These are phyloP conservation scores for Boletus rubescentipes DNA, from an alignment of 768 basidiomycete genomes.

Conservation along the genomic window DNA sequence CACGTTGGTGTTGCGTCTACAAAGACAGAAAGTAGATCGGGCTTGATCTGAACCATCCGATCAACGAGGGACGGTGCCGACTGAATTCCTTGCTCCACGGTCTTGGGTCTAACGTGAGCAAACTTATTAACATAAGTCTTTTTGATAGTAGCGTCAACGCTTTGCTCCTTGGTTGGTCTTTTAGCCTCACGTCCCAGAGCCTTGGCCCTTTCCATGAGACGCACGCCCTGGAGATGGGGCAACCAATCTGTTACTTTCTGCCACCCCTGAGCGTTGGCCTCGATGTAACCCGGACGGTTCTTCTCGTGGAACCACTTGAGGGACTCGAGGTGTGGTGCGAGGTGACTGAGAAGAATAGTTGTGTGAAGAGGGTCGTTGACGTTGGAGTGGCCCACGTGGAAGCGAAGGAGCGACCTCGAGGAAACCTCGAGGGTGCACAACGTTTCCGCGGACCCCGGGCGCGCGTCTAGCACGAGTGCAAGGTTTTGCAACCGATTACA, in stretches of 20 bases:
- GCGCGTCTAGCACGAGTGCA: constrained; percentile 62
- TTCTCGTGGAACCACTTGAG: constrained; percentile 80
- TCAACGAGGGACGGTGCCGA: constrained; percentile 37
- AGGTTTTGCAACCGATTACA: constrained; percentile 67
- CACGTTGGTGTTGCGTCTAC: constrained; percentile 55
- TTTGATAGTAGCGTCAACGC: constrained; percentile 53
- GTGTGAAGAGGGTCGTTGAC: constrained; percentile 66
- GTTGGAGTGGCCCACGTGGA: constrained; percentile 78
- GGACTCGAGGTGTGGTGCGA: constrained; percentile 67
- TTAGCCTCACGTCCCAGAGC: constrained; percentile 22
- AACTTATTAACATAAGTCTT: constrained; percentile 39
- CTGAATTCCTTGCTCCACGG: constrained; percentile 37
- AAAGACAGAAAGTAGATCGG: constrained; percentile 39
- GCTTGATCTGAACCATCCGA: constrained; percentile 40
- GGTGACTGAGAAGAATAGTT: constrained; percentile 72
- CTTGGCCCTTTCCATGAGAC: constrained; percentile 58
- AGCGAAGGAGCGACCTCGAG: constrained; percentile 64
- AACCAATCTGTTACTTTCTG: constrained; percentile 65
- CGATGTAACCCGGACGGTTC: constrained; percentile 67
- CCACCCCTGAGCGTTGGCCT: constrained; percentile 67
- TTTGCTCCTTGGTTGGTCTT: constrained; percentile 36
- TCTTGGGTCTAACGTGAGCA: constrained; percentile 41
- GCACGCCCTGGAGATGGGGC: constrained; percentile 70
- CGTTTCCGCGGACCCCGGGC: constrained; percentile 42
- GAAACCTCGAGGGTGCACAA: constrained; percentile 49